phyloP scores from a whole-genome alignment of 176 grass and related monocot species.

The Guadua angustifolia region DNA sequence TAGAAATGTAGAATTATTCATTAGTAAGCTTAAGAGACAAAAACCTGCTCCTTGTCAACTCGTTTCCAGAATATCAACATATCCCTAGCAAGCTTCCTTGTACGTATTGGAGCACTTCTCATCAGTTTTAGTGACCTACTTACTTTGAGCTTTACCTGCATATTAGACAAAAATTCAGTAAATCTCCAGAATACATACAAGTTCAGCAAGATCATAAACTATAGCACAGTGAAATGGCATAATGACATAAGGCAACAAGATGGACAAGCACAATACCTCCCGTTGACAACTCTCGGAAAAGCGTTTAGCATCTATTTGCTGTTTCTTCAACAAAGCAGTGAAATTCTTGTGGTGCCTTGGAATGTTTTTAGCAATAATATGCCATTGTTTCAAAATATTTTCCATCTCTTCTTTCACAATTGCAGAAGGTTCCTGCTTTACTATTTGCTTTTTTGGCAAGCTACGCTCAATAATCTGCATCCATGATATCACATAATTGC shows the following conservation, averaged over 20 bases:
- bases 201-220: constrained; percentile 37
- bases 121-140: constrained; percentile 93
- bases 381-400: constrained; percentile 76
- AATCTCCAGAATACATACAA: constrained; percentile 30
- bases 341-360: constrained; percentile 87
- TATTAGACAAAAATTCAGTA: constrained; percentile 41
- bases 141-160: constrained; percentile 94
- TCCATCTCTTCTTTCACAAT: constrained; percentile 73
- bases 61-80: constrained; percentile 99
- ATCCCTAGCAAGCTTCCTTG: constrained; percentile 91
- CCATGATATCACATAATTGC: constrained; percentile 25
- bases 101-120: constrained; percentile 87
- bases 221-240: constrained; percentile 42
- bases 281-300: constrained; percentile 89
- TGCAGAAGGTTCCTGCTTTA: constrained; percentile 86
- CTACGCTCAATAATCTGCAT: constrained; percentile 98
- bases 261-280: constrained; percentile 61
- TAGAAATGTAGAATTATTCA: neutral
- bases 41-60: constrained; percentile 98
- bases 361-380: constrained; percentile 73
- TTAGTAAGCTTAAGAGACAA: constrained; percentile 22
- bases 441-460: constrained; percentile 92
- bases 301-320: constrained; percentile 84
- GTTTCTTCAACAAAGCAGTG: constrained; percentile 72
- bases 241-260: constrained; percentile 20